A percentile compares a stretch with the other conserved stretches of the same genome.
Conservation (phyloP, 768 basidiomycete species). For the Cyathus striatus region DNA sequence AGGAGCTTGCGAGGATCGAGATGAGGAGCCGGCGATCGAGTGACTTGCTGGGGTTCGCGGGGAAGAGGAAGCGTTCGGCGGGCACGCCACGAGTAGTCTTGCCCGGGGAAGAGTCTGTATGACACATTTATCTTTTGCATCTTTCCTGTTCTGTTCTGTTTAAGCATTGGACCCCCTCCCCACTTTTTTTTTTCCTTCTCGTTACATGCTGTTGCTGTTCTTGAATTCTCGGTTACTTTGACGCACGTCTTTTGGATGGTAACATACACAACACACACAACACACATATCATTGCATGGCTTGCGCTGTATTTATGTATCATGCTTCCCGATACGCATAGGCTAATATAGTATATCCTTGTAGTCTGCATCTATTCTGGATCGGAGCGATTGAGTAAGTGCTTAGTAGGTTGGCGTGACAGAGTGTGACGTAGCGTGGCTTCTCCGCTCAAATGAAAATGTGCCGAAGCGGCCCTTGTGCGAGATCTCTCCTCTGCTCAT, state of each 20-base stretch:
- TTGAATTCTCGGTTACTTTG: no score
- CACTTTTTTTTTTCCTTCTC: conserved; percentile 2
- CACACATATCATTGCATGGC: no score
- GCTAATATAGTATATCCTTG: no score
- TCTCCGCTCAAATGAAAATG: conserved; percentile 1
- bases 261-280: no score
- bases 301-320: no score
- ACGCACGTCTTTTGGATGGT: no score
- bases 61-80: conserved; percentile 28
- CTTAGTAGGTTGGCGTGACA: conserved; percentile 2
- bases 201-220: conserved; percentile 6
- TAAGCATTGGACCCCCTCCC: conserved; percentile 1
- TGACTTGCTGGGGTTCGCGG: conserved; percentile 40
- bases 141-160: conserved; percentile 1
- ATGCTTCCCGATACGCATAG: no score
- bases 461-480: background rate
- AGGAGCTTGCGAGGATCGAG: conserved; percentile 71
- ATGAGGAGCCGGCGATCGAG: conserved; percentile 48
- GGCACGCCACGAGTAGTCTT: conserved; percentile 13
- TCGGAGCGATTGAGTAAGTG: conserved; percentile 1
- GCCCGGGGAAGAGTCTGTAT: conserved; percentile 9
- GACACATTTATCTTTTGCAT: conserved; percentile 3
- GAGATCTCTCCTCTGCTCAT: background rate
- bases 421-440: conserved; percentile 8
- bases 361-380: conserved; percentile 1